Evolutionary conservation across 805 yeast species (phyloP), one percentile per base, ranked within the genome.

Genomic region (Brettanomyces anomalus): DNA sequence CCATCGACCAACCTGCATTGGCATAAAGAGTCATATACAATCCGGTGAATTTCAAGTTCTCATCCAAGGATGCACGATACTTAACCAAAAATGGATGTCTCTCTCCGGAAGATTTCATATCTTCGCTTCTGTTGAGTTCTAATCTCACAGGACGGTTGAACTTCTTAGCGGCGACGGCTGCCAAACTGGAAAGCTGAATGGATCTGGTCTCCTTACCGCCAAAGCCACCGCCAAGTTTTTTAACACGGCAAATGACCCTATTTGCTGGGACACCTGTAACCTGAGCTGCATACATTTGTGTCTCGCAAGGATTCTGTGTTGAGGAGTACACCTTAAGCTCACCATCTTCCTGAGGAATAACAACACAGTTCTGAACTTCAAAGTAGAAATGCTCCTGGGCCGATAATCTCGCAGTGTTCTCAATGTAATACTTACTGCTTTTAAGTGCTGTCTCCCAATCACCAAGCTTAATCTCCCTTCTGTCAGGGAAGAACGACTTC

Each of bases 301-400:
- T 58, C 46, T 69, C 74, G 11, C 64, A 55, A 5, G 74, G 74
- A 45, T 68, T 68, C 50, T 70, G 76, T 2, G 71, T 57, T 6
- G 71, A 65, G 6, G 72, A 49, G 42, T 64, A 65, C 6, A 70
- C 54, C 52, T 70, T 71, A 52, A 66, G 53, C 52, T 71, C 76
- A 8, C 72, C 70, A 31, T 57, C 70, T 50, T 70, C 76, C 43
- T 67, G 70, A 15, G 75, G 74, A 4, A 70, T 58, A 10, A 58
- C 70, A 5, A 70, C 40, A 47, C 67, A 60, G 32, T 70, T 71
- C 42, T 70, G 74, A 5, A 74, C 61, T 51, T 71, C 76, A 26
- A 70, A 62, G 49, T 70, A 70, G 49, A 70, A 70, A 56, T 70
- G 76, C 46, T 70, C 76, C 44, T 70, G 76, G 2, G 74, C 70